phyloP scores from a whole-genome alignment of 1,284 basidiomycete species.

The Cutaneotrichosporon sp. region DNA sequence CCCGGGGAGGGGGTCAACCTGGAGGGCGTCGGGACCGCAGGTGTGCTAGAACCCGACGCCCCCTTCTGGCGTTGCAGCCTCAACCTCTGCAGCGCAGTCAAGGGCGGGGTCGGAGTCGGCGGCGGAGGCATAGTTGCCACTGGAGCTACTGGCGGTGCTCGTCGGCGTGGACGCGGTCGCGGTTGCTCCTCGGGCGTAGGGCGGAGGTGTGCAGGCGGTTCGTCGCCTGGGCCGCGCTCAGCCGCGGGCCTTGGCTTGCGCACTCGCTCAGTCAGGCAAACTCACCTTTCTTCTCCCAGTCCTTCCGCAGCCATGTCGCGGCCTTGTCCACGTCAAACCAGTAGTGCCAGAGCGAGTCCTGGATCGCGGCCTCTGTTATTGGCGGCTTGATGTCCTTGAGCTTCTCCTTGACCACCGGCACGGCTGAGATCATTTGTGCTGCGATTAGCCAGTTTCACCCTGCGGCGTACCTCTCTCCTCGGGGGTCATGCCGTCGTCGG shows the following conservation, averaged over 20 bases:
- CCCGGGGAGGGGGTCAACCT: background rate
- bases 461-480: conserved; percentile 26
- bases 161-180: conserved; percentile 13
- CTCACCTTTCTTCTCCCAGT: conserved; percentile 73
- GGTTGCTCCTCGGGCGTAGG: conserved; percentile 38
- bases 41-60: background rate
- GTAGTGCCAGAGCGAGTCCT: conserved; percentile 78
- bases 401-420: conserved; percentile 62
- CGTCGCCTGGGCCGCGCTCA: conserved; percentile 34
- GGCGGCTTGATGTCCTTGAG: conserved; percentile 67
- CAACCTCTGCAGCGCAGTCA: conserved; percentile 65
- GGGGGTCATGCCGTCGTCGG: conserved; percentile 41
- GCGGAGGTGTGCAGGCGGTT: conserved; percentile 24
- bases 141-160: background rate
- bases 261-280: conserved; percentile 14
- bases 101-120: conserved; percentile 48
- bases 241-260: conserved; percentile 12
- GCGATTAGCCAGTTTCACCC: conserved; percentile 28
- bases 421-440: conserved; percentile 69
- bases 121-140: conserved; percentile 28
- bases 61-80: conserved; percentile 51
- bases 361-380: conserved; percentile 68
- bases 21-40: conserved; percentile 37
- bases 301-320: conserved; percentile 61
- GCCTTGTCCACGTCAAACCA: conserved; percentile 82